Conservation (phyloP, 441 rosid genomes). For the Cnidoscolus chayamansa region DNA sequence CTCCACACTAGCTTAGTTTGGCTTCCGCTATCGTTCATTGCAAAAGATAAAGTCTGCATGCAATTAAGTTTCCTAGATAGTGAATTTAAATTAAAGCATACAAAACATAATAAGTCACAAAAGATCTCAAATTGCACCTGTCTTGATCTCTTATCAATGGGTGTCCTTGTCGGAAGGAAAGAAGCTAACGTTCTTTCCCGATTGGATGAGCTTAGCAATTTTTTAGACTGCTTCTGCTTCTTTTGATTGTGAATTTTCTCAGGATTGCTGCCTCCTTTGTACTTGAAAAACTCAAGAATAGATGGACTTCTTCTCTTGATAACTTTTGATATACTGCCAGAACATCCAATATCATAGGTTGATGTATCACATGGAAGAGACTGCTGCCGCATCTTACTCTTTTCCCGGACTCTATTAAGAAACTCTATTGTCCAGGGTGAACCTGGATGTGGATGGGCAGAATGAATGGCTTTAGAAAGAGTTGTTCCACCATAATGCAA, state of each 20-base stretch:
- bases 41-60: slow-evolving; percentile 64
- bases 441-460: slow-evolving; percentile 47
- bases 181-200: slow-evolving; percentile 38
- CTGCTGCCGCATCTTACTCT: slow-evolving; percentile 62
- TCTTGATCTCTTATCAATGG: slow-evolving; percentile 71
- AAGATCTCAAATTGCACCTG: slow-evolving; percentile 45
- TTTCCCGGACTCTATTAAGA: slow-evolving; percentile 79
- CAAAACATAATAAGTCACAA: background rate
- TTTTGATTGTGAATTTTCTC: slow-evolving; percentile 44
- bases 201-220: slow-evolving; percentile 39
- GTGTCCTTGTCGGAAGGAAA: slow-evolving; percentile 49
- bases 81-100: background rate
- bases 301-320: slow-evolving; percentile 74
- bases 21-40: slow-evolving; percentile 48
- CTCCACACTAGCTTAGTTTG: slow-evolving; percentile 88
- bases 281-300: slow-evolving; percentile 71
- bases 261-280: slow-evolving; percentile 60
- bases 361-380: slow-evolving; percentile 48
- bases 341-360: slow-evolving; percentile 36
- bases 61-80: slow-evolving; percentile 11
- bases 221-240: slow-evolving; percentile 54
- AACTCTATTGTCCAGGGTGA: slow-evolving; percentile 97
- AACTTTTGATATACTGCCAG: slow-evolving; percentile 41
- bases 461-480: slow-evolving; percentile 57
- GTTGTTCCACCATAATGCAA: slow-evolving; percentile 60